Evolutionary conservation across 2,329 filamentous ascomycete genomes (phyloP), one percentile per base, ranked within the genome.

Genomic region (Lecanicillium sp.): DNA sequence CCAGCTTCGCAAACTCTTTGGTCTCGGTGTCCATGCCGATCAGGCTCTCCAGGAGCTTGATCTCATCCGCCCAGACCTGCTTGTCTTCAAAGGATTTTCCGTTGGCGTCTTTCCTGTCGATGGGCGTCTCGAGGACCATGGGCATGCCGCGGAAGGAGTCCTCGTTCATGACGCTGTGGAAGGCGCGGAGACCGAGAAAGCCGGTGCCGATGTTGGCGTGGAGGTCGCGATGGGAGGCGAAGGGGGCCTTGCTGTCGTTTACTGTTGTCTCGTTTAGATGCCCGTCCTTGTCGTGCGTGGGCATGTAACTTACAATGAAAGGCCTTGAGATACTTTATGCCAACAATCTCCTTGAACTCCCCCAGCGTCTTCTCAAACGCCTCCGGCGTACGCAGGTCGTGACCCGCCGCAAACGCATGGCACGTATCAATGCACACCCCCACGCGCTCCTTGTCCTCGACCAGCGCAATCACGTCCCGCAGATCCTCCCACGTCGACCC

Each of bases 391-490:
- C 89, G 81, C 26, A 98, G 68, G 64, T 98, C 93, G 63, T 97
- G 93, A 5, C 93, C 93, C 0, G 88, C 90, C 0, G 91, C 91
- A 65, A 97, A 97, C 50, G 90, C 83, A 67, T 98, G 93, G 68
- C 93, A 98, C 0, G 93, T 98, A 64, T 98, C 93, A 49, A 98
- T 81, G 66, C 93, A 98, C 15, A 98, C 90, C 38, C 91, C 93
- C 2, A 98, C 84, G 26, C 93, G 82, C 36, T 72, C 65, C 69
- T 95, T 94, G 64, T 95, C 81, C 19, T 90, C 78, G 20, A 97
- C 79, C 8, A 82, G 73, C 12, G 77, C 77, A 56, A 98, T 94
- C 54, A 96, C 87, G 59, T 90, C 86, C 11, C 84, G 77, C 39
- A 98, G 76, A 58, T 98, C 91, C 62, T 90, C 83, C 63, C 95